These are phyloP conservation scores for Rhododendron molle DNA, from an alignment of 148 eudicot species.

Conservation along the genomic window DNA sequence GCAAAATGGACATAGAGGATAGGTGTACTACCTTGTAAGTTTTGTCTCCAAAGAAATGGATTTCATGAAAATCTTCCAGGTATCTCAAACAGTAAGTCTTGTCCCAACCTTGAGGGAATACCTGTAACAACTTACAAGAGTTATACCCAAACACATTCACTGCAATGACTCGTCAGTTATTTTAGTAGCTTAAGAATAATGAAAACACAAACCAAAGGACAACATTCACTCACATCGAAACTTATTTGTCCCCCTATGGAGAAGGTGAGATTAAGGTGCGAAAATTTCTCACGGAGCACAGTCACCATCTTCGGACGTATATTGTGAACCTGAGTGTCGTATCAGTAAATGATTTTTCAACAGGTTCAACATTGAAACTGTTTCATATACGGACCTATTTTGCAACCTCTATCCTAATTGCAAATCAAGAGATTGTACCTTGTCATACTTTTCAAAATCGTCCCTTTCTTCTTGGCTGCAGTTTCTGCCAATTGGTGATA, in stretches of 20 bases:
- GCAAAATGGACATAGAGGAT: not conserved
- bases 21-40: constrained; percentile 66
- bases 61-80: constrained; percentile 67
- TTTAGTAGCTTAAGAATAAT: constrained; percentile 12
- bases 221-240: constrained; percentile 66
- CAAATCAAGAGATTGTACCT: constrained; percentile 39
- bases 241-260: constrained; percentile 97
- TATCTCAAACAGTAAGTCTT: constrained; percentile 87
- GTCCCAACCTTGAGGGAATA: constrained; percentile 96
- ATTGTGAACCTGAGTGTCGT: constrained; percentile 56
- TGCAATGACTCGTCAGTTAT: not conserved
- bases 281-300: constrained; percentile 83
- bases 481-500: constrained; percentile 94
- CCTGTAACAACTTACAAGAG: constrained; percentile 35
- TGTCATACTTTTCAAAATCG: constrained; percentile 90
- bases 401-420: not conserved
- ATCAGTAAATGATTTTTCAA: not conserved
- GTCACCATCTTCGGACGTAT: constrained; percentile 79
- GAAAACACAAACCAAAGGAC: not conserved
- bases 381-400: not conserved
- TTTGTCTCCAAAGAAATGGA: constrained; percentile 98
- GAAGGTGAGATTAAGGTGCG: constrained; percentile 73
- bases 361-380: not conserved
- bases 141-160: not conserved
- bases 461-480: constrained; percentile 97